Evolutionary conservation across 805 yeast genomes (phyloP).

Genomic region (Suhomyces canberraensis): DNA sequence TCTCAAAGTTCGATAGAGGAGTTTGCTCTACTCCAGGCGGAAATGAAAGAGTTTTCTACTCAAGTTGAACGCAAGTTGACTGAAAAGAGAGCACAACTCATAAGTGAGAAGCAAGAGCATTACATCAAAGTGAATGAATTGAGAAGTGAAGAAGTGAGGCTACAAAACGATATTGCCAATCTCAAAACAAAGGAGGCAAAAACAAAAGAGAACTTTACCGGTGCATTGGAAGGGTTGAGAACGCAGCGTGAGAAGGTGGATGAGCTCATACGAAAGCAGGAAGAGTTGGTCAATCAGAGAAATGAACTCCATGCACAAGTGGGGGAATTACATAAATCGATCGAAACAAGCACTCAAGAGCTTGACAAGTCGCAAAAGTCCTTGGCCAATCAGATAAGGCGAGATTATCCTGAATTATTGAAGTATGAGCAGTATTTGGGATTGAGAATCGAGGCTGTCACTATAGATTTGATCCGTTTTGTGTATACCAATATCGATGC

Average conservation of each 20-base stretch:
- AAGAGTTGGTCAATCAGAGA: slow-evolving; percentile 28
- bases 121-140: slow-evolving; percentile 28
- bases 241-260: slow-evolving; percentile 35
- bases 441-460: slow-evolving; percentile 48
- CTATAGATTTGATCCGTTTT: slow-evolving; percentile 46
- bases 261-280: slow-evolving; percentile 33
- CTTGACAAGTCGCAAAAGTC: slow-evolving; percentile 29
- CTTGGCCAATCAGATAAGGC: slow-evolving; percentile 41
- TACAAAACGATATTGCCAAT: slow-evolving; percentile 29
- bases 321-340: slow-evolving; percentile 27
- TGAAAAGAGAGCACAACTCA: slow-evolving; percentile 29
- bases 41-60: slow-evolving; percentile 38
- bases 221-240: slow-evolving; percentile 20
- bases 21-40: slow-evolving; percentile 34
- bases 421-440: slow-evolving; percentile 56
- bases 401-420: slow-evolving; percentile 50
- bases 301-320: slow-evolving; percentile 25
- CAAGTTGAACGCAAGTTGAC: slow-evolving; percentile 34
- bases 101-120: slow-evolving; percentile 33
- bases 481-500: slow-evolving; percentile 48
- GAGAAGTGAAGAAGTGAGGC: slow-evolving; percentile 25
- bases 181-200: slow-evolving; percentile 24
- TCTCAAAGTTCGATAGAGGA: slow-evolving; percentile 20
- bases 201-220: slow-evolving; percentile 24
- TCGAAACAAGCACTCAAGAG: slow-evolving; percentile 28